Percentiles rank a stretch among this genome's conserved stretches.
These are phyloP conservation scores for Cynanchum wilfordii DNA, from an alignment of 257 asterid genomes.

Conservation along the genomic window DNA sequence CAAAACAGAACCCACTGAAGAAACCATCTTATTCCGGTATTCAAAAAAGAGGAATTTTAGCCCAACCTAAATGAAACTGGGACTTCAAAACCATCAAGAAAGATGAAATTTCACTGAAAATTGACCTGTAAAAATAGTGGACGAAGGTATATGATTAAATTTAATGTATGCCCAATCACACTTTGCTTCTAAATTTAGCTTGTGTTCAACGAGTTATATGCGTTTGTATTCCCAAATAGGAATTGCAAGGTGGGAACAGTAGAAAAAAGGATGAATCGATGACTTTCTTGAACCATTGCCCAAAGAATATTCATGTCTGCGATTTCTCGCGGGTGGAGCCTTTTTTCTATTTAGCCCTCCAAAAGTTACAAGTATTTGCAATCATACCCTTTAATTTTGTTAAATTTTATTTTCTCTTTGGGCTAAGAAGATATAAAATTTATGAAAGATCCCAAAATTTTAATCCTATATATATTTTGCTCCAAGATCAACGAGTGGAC, in stretches of 20 bases:
- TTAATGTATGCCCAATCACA: neutral
- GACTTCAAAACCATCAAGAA: conserved; percentile 20
- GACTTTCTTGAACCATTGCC: neutral
- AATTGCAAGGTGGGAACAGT: neutral
- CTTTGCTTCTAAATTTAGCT: neutral
- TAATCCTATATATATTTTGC: too few relatives aligned
- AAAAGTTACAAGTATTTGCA: neutral
- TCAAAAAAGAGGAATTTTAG: conserved; percentile 18
- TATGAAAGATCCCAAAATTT: too few relatives aligned
- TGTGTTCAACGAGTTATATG: conserved; percentile 3
- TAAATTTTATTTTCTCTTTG: too few relatives aligned
- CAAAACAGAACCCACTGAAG: conserved; percentile 28
- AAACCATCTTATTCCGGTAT: conserved; percentile 16
- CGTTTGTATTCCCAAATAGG: neutral
- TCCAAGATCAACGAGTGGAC: too few relatives aligned
- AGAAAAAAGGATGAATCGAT: neutral
- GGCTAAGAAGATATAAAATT: too few relatives aligned
- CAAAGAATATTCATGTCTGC: conserved; percentile 4
- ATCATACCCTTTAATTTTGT: neutral
- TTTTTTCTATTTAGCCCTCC: too few relatives aligned
- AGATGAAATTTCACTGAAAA: neutral
- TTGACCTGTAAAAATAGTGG: conserved; percentile 7
- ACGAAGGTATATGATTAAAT: neutral
- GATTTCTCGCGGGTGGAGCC: neutral
- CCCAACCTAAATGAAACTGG: conserved; percentile 15